A percentile compares a stretch with the other conserved stretches of the same genome.
These are phyloP conservation scores for Pterula multifida DNA, from an alignment of 1,284 basidiomycete genomes.

Conservation along the genomic window DNA sequence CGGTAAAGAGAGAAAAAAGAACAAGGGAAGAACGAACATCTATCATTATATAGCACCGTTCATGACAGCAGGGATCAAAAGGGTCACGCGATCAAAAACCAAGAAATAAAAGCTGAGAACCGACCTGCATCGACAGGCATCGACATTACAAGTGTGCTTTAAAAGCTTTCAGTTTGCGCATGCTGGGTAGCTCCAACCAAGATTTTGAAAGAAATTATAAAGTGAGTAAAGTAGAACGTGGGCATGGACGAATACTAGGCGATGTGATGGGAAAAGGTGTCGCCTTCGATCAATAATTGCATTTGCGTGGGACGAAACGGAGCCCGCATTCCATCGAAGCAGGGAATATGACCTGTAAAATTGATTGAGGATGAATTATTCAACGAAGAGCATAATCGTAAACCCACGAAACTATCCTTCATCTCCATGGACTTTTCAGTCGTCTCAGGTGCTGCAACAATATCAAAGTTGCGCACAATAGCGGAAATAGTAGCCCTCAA, in stretches of 20 bases:
- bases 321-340: conserved; percentile 2
- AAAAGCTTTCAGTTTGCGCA: neutral
- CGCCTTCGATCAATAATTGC: neutral
- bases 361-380: neutral
- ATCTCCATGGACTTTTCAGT: conserved; percentile 11
- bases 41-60: neutral
- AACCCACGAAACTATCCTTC: conserved; percentile 11
- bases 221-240: neutral
- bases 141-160: neutral
- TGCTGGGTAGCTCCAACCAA: neutral
- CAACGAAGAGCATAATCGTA: neutral
- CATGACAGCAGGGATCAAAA: neutral
- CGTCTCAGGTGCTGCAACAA: conserved; percentile 10
- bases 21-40: neutral
- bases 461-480: conserved; percentile 11
- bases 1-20: too few species aligned
- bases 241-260: neutral
- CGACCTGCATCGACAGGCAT: too few species aligned
- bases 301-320: neutral
- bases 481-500: conserved; percentile 7
- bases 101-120: neutral
- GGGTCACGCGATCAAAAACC: neutral
- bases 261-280: neutral
- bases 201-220: neutral
- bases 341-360: conserved; percentile 3